A percentile compares a stretch with the other conserved stretches of the same genome.
Evolutionary conservation across 768 basidiomycete genomes (phyloP).

Genomic region (Pleurotus eryngii): DNA sequence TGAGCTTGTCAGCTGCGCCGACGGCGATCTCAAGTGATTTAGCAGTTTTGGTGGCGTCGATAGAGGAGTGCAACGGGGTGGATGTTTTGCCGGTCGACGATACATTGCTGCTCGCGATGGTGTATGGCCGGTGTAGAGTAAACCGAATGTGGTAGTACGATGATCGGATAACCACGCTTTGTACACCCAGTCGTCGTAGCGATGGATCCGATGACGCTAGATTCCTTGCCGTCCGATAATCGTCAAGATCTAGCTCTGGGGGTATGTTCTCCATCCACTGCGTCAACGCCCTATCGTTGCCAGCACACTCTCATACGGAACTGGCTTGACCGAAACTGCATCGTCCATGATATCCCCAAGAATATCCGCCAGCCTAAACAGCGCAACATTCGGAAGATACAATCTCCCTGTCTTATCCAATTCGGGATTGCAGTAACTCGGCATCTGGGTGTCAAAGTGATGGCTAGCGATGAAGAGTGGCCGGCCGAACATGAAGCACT

Average conservation of each 20-base stretch:
- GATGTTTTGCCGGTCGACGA: conserved; percentile 18
- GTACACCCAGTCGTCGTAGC: conserved; percentile 69
- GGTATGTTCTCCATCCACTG: conserved; percentile 81
- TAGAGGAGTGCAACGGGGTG: conserved; percentile 20
- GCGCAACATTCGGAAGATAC: conserved; percentile 71
- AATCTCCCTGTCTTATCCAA: conserved; percentile 62
- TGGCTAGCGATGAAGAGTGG: conserved; percentile 73
- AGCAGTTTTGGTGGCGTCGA: conserved; percentile 42
- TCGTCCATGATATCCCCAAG: conserved; percentile 86
- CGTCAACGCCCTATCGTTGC: conserved; percentile 65
- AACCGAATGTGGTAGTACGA: conserved; percentile 83
- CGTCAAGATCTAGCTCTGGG: conserved; percentile 70
- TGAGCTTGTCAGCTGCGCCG: conserved; percentile 71
- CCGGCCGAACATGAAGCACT: conserved; percentile 83
- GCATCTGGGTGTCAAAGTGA: conserved; percentile 81
- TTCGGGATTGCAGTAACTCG: conserved; percentile 61
- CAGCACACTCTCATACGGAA: conserved; percentile 69
- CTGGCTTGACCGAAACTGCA: conserved; percentile 76
- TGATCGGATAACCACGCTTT: conserved; percentile 76
- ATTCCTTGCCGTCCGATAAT: conserved; percentile 68
- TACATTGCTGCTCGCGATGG: conserved; percentile 34
- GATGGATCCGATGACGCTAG: conserved; percentile 59
- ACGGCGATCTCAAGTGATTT: conserved; percentile 74
- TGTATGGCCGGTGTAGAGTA: conserved; percentile 79
- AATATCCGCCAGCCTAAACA: conserved; percentile 74